These are phyloP conservation scores for Cercospora sp. DNA, from an alignment of 2,329 filamentous ascomycete species.

Conservation along the genomic window DNA sequence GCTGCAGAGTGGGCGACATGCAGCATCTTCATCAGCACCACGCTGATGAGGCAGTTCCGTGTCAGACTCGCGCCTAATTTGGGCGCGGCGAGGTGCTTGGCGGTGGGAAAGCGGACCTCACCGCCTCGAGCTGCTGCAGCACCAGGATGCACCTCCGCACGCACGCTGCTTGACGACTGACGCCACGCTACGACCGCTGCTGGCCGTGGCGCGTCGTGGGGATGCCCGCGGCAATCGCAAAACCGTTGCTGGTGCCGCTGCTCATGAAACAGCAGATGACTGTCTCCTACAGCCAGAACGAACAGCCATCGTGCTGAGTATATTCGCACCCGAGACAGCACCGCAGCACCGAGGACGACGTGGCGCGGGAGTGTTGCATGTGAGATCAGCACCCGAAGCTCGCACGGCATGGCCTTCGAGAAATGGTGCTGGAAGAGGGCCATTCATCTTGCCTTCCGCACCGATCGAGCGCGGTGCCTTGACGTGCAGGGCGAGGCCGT, in stretches of 20 bases:
- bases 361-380: not conserved
- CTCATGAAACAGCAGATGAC: too few species aligned
- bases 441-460: not conserved
- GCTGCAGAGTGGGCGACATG: not conserved
- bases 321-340: not conserved
- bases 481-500: slow-evolving; percentile 3
- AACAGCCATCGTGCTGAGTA: not conserved
- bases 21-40: not conserved
- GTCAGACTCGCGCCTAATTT: not conserved
- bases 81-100: not conserved
- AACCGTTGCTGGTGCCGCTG: too few species aligned
- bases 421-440: not conserved
- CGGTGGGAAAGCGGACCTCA: not conserved
- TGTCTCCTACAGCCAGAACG: too few species aligned
- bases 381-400: not conserved
- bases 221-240: not conserved
- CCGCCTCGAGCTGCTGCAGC: not conserved
- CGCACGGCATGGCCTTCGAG: not conserved
- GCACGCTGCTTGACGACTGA: not conserved
- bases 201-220: not conserved
- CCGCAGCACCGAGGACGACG: not conserved
- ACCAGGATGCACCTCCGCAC: not conserved
- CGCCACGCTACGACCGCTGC: not conserved
- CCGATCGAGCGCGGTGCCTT: not conserved
- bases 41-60: not conserved